Evolutionary conservation across 2,329 filamentous ascomycete species (phyloP).

Genomic region (Fusarium begoniae): DNA sequence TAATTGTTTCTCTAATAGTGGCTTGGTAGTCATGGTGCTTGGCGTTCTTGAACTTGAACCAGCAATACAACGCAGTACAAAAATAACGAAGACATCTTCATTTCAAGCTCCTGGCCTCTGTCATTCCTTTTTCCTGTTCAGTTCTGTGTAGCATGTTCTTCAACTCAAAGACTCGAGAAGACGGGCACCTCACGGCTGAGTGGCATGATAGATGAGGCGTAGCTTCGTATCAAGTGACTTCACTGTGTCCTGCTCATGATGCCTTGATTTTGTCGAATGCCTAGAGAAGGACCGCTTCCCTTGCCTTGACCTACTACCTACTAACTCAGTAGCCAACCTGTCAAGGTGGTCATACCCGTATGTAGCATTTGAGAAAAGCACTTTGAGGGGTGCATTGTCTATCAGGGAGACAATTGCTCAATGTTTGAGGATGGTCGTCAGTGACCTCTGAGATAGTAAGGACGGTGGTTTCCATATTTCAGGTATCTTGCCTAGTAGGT

Average conservation of each 20-base stretch:
- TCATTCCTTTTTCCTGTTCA: not conserved
- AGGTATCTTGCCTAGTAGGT: not conserved
- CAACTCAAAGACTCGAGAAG: not conserved
- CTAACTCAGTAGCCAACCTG: not conserved
- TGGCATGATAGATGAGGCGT: not conserved
- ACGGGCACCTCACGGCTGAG: not conserved
- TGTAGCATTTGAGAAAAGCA: not conserved
- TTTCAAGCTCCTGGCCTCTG: not conserved
- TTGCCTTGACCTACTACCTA: too few relatives aligned
- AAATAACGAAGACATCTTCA: not conserved
- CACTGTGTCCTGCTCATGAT: not conserved
- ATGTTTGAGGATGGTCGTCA: not conserved
- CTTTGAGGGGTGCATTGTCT: not conserved
- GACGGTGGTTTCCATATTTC: not conserved
- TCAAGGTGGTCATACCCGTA: not conserved
- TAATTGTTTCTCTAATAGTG: conserved; percentile 52
- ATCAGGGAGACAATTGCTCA: not conserved
- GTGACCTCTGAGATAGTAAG: not conserved
- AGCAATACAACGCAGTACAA: conserved; percentile 9
- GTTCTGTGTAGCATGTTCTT: not conserved
- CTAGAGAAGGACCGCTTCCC: not conserved
- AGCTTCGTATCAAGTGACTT: not conserved
- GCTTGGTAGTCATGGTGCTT: conserved; percentile 3
- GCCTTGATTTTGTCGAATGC: not conserved
- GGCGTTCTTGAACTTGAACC: conserved; percentile 26